Evolutionary conservation across 108 stramenopile species (phyloP), one percentile per base, ranked within the genome.

Genomic region (Discostella stelligeroides): DNA sequence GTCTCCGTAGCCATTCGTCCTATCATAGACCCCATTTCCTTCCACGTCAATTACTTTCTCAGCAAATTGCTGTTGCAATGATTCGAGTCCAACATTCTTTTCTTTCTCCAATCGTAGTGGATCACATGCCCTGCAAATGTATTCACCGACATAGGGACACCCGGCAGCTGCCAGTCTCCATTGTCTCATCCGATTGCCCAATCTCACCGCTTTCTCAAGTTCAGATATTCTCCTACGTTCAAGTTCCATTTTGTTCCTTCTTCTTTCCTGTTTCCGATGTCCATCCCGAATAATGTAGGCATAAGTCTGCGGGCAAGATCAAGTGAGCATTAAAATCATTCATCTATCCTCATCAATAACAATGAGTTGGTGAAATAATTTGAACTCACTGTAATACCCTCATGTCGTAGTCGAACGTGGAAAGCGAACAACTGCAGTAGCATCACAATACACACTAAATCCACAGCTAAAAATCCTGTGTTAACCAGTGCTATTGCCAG

Each of bases 231-330:
- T 77, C 45, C 63, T 71, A 27, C 59, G 47, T 45, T 60, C 68
- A 12, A 76, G 61, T 56, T 85, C 84, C 58, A 79, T 70, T 46
- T 79, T 82, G 23, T 64, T 29, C 42, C 65, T 66, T 11, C 71
- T 24, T 20, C 42, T 47, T 66, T 87, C 87, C 29, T 89, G 72
- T 68, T 87, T 81, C 27, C 51, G 20, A 40, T 82, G 78, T 23
- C 73, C 78, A 60, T 90, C 89, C 58, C 66, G 58, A 7, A 92
- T 69, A 68, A 97, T 95, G 66, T 81, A 97, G 69, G 91, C 76
- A 63, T 95, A 97, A 5, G 96, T 97, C 53, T 54, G 25, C 23
- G 53, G 25, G 28, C 4, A 27, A 54, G 8, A 54, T 27, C 3
- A 29, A 54, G 24, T 2, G 25, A 54, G 15, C 24, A 54, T 27